Percentiles rank a stretch among this genome's conserved stretches.
Conservation (phyloP, 2,329 filamentous ascomycete species). For the Truncatella angustata region DNA sequence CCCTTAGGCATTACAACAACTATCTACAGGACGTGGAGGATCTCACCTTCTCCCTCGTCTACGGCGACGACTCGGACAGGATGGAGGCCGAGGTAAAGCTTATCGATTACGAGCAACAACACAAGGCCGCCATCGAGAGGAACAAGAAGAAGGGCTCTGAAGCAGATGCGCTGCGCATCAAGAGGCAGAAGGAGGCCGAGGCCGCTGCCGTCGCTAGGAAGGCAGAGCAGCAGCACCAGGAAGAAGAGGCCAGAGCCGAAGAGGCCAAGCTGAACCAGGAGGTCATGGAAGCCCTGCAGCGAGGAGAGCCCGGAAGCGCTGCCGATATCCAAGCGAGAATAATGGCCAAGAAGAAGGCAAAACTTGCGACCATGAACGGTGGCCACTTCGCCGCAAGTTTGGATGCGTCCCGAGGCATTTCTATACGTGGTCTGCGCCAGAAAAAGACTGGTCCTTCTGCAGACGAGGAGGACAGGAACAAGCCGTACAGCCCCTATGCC, state of each 20-base stretch:
- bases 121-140: constrained; percentile 66
- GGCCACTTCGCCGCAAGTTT: constrained; percentile 26
- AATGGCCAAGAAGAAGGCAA: constrained; percentile 71
- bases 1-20: constrained; percentile 80
- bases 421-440: constrained; percentile 79
- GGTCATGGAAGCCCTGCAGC: constrained; percentile 68
- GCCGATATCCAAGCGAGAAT: constrained; percentile 58
- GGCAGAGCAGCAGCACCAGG: constrained; percentile 62
- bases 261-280: constrained; percentile 64
- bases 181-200: constrained; percentile 65
- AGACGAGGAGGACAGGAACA: constrained; percentile 60
- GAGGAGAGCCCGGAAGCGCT: constrained; percentile 58
- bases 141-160: constrained; percentile 55
- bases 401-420: constrained; percentile 36
- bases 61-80: constrained; percentile 64
- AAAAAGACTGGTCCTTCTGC: constrained; percentile 44
- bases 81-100: constrained; percentile 43
- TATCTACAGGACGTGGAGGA: constrained; percentile 92
- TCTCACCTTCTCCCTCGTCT: constrained; percentile 84
- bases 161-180: constrained; percentile 51
- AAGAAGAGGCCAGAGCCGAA: constrained; percentile 67
- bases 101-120: constrained; percentile 67
- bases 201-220: constrained; percentile 60
- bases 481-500: constrained; percentile 85
- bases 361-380: constrained; percentile 47